A percentile compares a stretch with the other conserved stretches of the same genome.
phyloP scores from a whole-genome alignment of 2,329 filamentous ascomycete genomes.

The Colletotrichum tofieldiae region DNA sequence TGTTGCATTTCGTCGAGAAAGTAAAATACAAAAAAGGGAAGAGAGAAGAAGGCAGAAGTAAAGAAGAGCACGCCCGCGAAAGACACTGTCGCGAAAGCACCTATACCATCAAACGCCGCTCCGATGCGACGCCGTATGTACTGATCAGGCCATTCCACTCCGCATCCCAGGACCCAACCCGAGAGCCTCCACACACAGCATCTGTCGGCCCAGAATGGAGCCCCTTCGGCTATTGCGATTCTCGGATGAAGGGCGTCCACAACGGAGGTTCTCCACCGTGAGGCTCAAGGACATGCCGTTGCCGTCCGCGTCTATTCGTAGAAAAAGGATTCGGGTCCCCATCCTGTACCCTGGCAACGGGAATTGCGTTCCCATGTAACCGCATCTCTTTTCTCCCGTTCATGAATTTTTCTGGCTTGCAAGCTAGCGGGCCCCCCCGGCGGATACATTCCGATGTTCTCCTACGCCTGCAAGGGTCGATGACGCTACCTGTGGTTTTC shows the following conservation, averaged over 20 bases:
- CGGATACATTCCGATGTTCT: slow-evolving; percentile 33
- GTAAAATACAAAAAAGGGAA: no score
- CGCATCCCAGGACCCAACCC: slow-evolving; percentile 20
- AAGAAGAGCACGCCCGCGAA: background rate
- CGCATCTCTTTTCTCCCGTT: slow-evolving; percentile 4
- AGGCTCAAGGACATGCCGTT: slow-evolving; percentile 37
- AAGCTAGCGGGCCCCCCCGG: slow-evolving; percentile 21
- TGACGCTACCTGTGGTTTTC: slow-evolving; percentile 30
- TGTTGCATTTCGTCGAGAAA: background rate
- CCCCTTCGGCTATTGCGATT: slow-evolving; percentile 38
- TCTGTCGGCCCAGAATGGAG: slow-evolving; percentile 31
- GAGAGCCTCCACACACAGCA: slow-evolving; percentile 34
- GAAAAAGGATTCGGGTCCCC: slow-evolving; percentile 3
- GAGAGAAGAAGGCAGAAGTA: background rate
- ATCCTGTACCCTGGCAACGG: slow-evolving; percentile 14
- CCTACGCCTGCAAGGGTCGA: slow-evolving; percentile 29
- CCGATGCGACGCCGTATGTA: slow-evolving; percentile 13
- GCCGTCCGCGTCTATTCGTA: slow-evolving; percentile 18
- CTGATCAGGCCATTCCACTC: slow-evolving; percentile 38
- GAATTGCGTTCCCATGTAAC: slow-evolving; percentile 18
- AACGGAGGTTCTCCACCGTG: slow-evolving; percentile 36
- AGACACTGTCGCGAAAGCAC: background rate
- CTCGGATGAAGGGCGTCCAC: slow-evolving; percentile 40
- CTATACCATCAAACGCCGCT: slow-evolving; percentile 10
- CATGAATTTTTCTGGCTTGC: slow-evolving; percentile 9